Conservation (phyloP, 2,329 filamentous ascomycete species). For the Botrytis fragariae region DNA sequence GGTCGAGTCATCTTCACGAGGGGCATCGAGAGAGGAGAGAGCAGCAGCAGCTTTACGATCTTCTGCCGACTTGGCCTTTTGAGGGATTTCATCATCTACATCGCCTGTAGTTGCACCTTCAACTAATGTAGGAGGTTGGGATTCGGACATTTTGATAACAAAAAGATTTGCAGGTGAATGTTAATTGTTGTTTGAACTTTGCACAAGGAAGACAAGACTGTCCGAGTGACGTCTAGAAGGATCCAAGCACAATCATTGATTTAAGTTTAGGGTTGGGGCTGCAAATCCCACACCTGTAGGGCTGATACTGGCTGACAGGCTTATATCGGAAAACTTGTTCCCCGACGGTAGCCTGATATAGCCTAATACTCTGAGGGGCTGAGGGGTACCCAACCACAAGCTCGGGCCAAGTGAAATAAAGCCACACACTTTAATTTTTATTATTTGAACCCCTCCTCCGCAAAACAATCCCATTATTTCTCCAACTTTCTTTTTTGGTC, state of each 20-base stretch:
- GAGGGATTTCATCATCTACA: conserved; percentile 53
- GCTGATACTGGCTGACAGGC: conserved; percentile 6
- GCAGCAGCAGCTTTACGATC: conserved; percentile 75
- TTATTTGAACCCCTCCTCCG: not conserved
- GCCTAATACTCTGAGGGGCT: not conserved
- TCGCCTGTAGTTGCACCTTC: conserved; percentile 61
- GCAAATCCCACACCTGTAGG: conserved; percentile 16
- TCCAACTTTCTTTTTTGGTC: not conserved
- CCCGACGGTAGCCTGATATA: not conserved
- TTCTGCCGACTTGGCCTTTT: conserved; percentile 63
- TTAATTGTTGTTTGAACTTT: not conserved
- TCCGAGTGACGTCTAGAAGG: not conserved
- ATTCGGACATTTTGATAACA: conserved; percentile 54
- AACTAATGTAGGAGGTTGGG: conserved; percentile 55
- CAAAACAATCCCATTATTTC: conserved; percentile 1
- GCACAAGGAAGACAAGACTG: not conserved
- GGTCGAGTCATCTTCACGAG: conserved; percentile 47
- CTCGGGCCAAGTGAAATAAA: not conserved
- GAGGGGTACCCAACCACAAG: not conserved
- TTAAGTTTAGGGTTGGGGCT: conserved; percentile 7
- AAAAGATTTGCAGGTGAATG: not conserved
- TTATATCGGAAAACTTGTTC: not conserved
- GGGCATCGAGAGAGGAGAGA: conserved; percentile 63
- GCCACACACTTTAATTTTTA: not conserved
- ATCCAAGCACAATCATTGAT: conserved; percentile 15